phyloP scores from a whole-genome alignment of 345 rosid species.

The Brassica napus region DNA sequence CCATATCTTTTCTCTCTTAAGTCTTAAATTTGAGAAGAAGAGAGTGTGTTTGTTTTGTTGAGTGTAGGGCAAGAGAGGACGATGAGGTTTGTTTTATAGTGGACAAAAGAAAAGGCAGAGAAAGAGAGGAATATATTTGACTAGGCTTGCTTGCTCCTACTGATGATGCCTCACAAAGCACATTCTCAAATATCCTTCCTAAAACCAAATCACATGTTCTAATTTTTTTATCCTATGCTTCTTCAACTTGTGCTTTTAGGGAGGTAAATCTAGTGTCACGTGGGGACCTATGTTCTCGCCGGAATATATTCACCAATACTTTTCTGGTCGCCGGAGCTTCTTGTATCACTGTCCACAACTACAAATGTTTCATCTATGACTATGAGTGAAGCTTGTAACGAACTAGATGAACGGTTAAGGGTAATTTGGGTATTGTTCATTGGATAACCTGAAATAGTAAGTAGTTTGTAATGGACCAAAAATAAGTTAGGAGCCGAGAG shows the following conservation, averaged over 20 bases:
- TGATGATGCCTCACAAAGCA: conserved; percentile 49
- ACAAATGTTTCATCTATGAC: background rate
- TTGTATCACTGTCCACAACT: conserved; percentile 4
- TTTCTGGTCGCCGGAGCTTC: conserved; percentile 10
- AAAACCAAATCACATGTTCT: conserved; percentile 24
- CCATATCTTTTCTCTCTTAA: conserved; percentile 49
- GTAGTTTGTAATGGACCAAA: conserved; percentile 34
- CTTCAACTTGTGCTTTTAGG: conserved; percentile 52
- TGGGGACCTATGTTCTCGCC: conserved; percentile 29
- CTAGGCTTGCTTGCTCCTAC: conserved; percentile 36
- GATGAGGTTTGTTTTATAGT: conserved; percentile 49
- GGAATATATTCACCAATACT: conserved; percentile 19
- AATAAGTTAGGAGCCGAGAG: conserved; percentile 26
- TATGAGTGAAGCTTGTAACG: conserved; percentile 6
- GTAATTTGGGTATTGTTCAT: background rate
- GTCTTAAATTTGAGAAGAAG: conserved; percentile 9
- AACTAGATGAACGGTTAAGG: background rate
- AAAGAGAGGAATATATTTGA: conserved; percentile 39
- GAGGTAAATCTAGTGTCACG: conserved; percentile 21
- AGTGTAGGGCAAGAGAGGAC: conserved; percentile 44
- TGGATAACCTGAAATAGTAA: conserved; percentile 23
- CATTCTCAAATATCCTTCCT: conserved; percentile 62
- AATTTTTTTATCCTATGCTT: conserved; percentile 48
- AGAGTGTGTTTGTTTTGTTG: conserved; percentile 35
- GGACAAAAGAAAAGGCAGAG: background rate